Evolutionary conservation across 164 flowering plant genomes (phyloP).

Genomic region (Brasenia schreberi): DNA sequence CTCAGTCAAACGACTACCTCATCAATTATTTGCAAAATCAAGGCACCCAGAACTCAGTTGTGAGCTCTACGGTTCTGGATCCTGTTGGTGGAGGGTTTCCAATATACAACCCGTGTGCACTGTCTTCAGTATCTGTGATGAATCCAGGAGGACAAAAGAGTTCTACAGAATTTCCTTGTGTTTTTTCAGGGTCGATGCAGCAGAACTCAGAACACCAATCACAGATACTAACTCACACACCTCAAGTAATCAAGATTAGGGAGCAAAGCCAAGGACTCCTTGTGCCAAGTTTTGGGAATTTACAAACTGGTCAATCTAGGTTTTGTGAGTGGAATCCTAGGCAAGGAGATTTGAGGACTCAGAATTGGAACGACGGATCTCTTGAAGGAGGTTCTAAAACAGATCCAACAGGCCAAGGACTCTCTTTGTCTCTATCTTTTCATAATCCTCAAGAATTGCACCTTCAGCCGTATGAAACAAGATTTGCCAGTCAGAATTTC

Average conservation of each 20-base stretch:
- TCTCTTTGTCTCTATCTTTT: slow-evolving; percentile 61
- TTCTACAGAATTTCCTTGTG: too few species aligned
- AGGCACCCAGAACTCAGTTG: slow-evolving; percentile 7
- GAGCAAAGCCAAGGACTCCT: slow-evolving; percentile 8
- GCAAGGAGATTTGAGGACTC: slow-evolving; percentile 1
- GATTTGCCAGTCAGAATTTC: neutral
- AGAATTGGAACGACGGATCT: neutral
- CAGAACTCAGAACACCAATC: neutral
- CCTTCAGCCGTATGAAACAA: slow-evolving; percentile 18
- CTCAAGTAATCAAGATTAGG: slow-evolving; percentile 8
- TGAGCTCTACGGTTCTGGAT: slow-evolving; percentile 12
- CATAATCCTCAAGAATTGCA: slow-evolving; percentile 26
- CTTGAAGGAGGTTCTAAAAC: slow-evolving; percentile 7
- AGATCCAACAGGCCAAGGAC: slow-evolving; percentile 18
- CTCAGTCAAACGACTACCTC: slow-evolving; percentile 27
- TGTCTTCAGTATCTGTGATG: slow-evolving; percentile 7
- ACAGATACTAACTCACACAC: slow-evolving; percentile 6
- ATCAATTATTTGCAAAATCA: slow-evolving; percentile 15
- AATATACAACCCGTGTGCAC: slow-evolving; percentile 6
- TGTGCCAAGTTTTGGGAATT: neutral
- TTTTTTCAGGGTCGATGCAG: slow-evolving; percentile 8
- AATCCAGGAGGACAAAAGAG: slow-evolving; percentile 13
- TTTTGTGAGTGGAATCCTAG: slow-evolving; percentile 7
- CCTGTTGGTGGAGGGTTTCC: slow-evolving; percentile 11
- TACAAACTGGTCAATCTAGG: slow-evolving; percentile 4